Percentiles rank a stretch among this genome's conserved stretches.
These are phyloP conservation scores for Pichia paraexigua DNA, from an alignment of 805 yeast genomes.

Conservation along the genomic window DNA sequence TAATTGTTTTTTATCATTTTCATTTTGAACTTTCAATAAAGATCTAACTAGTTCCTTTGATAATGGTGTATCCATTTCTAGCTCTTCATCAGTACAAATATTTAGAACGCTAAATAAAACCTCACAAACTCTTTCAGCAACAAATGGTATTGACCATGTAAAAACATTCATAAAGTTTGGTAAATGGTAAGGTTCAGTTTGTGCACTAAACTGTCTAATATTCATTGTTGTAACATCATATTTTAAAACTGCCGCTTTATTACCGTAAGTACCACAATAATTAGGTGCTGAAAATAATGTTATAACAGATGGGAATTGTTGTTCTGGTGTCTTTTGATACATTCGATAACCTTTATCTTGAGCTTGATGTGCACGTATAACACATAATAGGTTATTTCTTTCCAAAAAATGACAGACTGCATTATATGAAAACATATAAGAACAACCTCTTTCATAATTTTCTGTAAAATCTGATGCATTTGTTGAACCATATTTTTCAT, in stretches of 20 bases:
- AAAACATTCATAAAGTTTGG: conserved; percentile 97
- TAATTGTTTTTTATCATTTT: background rate
- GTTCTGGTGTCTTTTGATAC: conserved; percentile 74
- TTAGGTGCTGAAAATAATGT: conserved; percentile 95
- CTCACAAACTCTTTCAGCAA: conserved; percentile 92
- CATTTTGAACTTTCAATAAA: conserved; percentile 17
- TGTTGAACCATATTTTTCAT: conserved; percentile 30
- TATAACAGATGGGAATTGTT: conserved; percentile 84
- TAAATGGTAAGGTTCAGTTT: conserved; percentile 95
- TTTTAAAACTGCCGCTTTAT: conserved; percentile 90
- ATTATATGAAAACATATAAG: conserved; percentile 77
- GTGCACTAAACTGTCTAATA: conserved; percentile 84
- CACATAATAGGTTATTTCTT: conserved; percentile 68
- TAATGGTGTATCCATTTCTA: conserved; percentile 63
- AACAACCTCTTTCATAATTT: conserved; percentile 78
- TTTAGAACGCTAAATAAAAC: conserved; percentile 84
- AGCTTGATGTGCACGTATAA: conserved; percentile 94
- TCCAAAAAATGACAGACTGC: conserved; percentile 77
- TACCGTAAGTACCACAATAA: conserved; percentile 84
- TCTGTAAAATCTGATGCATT: conserved; percentile 42
- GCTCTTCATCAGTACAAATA: conserved; percentile 92
- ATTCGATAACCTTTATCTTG: conserved; percentile 96
- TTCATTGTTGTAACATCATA: conserved; percentile 91
- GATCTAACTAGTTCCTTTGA: conserved; percentile 34
- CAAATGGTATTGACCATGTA: conserved; percentile 96